A percentile compares a stretch with the other conserved stretches of the same genome.
Evolutionary conservation across 116 monocot species (phyloP).

Genomic region (Cymodocea nodosa): DNA sequence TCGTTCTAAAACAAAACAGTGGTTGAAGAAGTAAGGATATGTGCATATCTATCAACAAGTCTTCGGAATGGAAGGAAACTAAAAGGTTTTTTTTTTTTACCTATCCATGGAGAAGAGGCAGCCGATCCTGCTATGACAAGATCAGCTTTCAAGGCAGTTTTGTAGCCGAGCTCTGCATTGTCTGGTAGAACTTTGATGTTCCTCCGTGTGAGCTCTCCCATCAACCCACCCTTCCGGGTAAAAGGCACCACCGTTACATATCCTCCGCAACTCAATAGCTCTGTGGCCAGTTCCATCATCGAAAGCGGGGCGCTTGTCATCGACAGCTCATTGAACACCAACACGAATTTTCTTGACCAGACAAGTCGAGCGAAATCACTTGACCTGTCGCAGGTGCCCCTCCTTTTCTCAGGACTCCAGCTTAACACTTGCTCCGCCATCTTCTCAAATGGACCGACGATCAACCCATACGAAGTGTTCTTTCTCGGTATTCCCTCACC

Average conservation of each 20-base stretch:
- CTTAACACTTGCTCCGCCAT: slow-evolving; percentile 54
- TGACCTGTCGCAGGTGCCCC: slow-evolving; percentile 54
- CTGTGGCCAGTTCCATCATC: slow-evolving; percentile 93
- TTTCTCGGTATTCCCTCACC: slow-evolving; percentile 46
- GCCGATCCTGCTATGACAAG: slow-evolving; percentile 81
- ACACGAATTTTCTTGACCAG: slow-evolving; percentile 54
- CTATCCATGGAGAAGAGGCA: slow-evolving; percentile 87
- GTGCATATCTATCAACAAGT: neutral
- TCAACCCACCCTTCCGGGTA: slow-evolving; percentile 73
- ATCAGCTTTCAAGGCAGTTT: slow-evolving; percentile 65
- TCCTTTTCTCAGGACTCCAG: slow-evolving; percentile 66
- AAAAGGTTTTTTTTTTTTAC: slow-evolving; percentile 13
- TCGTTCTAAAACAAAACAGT: slow-evolving; percentile 40
- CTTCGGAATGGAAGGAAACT: neutral
- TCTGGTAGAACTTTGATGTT: slow-evolving; percentile 71
- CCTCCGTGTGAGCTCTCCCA: slow-evolving; percentile 62
- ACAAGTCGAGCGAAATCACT: slow-evolving; percentile 57
- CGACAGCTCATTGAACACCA: slow-evolving; percentile 87
- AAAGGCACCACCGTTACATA: slow-evolving; percentile 58
- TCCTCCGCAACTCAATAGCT: slow-evolving; percentile 80
- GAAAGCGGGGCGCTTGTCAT: slow-evolving; percentile 91
- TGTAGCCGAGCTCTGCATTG: slow-evolving; percentile 51
- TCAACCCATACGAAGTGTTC: slow-evolving; percentile 71
- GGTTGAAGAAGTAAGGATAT: neutral
- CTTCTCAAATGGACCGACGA: slow-evolving; percentile 74